phyloP scores from a whole-genome alignment of 192 early-diverging fungal species.

The Geranomyces michiganensis region DNA sequence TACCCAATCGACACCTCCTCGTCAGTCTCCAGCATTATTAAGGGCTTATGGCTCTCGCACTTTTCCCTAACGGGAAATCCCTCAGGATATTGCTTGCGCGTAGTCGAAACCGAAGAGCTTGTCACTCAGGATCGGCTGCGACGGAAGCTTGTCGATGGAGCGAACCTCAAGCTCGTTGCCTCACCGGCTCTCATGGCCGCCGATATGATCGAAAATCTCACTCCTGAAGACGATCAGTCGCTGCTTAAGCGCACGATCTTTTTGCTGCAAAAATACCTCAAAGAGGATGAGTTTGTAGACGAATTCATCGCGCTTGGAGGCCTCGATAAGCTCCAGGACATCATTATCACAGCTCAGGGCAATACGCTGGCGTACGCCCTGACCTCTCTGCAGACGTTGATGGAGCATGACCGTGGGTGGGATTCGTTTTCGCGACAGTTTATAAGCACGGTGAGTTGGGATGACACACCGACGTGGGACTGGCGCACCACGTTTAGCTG shows the following conservation, averaged over 20 bases:
- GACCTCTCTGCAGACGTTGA: slow-evolving; percentile 61
- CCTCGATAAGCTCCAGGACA: slow-evolving; percentile 57
- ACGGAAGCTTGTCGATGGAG: slow-evolving; percentile 28
- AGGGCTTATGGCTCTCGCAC: slow-evolving; percentile 21
- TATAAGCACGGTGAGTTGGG: slow-evolving; percentile 49
- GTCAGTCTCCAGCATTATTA: slow-evolving; percentile 16
- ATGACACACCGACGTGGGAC: not conserved
- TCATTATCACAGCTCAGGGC: slow-evolving; percentile 59
- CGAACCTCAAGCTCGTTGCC: slow-evolving; percentile 29
- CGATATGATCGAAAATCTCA: slow-evolving; percentile 24
- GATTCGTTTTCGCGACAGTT: slow-evolving; percentile 53
- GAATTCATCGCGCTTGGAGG: slow-evolving; percentile 65
- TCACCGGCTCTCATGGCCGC: slow-evolving; percentile 37
- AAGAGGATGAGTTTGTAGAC: slow-evolving; percentile 66
- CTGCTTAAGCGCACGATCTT: slow-evolving; percentile 63
- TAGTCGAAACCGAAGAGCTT: slow-evolving; percentile 41
- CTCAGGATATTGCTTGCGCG: slow-evolving; percentile 25
- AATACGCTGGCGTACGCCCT: slow-evolving; percentile 75
- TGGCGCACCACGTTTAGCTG: no score
- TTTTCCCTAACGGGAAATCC: slow-evolving; percentile 15
- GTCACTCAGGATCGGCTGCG: slow-evolving; percentile 34
- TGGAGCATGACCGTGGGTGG: slow-evolving; percentile 72
- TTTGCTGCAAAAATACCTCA: slow-evolving; percentile 64
- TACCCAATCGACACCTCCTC: slow-evolving; percentile 16
- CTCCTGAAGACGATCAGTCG: slow-evolving; percentile 54